A percentile compares a stretch with the other conserved stretches of the same genome.
Conservation (phyloP, 2,329 filamentous ascomycete genomes). For the Nothophoma quercina region DNA sequence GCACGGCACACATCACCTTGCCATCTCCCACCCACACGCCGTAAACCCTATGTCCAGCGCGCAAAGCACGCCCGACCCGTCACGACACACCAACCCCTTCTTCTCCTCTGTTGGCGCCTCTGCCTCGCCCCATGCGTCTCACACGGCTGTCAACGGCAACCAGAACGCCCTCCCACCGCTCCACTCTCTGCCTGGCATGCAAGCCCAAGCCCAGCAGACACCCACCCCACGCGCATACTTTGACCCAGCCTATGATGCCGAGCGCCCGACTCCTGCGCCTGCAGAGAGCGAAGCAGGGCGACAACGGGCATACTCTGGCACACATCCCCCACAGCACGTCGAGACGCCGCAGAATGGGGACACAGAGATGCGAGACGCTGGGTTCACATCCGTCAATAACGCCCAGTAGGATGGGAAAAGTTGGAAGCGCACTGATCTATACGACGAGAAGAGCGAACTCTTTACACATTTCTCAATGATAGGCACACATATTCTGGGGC, state of each 20-base stretch:
- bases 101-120: conserved; percentile 36
- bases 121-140: conserved; percentile 33
- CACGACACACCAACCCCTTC: conserved; percentile 37
- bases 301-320: conserved; percentile 39
- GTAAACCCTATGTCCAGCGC: conserved; percentile 46
- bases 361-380: conserved; percentile 52
- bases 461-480: too few species aligned
- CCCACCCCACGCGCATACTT: conserved; percentile 37
- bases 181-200: conserved; percentile 36
- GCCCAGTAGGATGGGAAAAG: conserved; percentile 39
- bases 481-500: too few species aligned
- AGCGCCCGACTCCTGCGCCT: conserved; percentile 30
- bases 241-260: conserved; percentile 44
- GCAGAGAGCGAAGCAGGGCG: conserved; percentile 34
- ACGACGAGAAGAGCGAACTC: too few species aligned
- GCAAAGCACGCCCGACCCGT: conserved; percentile 50
- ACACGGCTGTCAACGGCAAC: conserved; percentile 42
- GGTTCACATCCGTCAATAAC: conserved; percentile 46
- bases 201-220: conserved; percentile 28
- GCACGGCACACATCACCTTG: conserved; percentile 21
- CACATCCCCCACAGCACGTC: conserved; percentile 30
- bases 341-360: conserved; percentile 47
- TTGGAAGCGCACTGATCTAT: too few species aligned
- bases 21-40: conserved; percentile 22
- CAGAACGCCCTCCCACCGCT: conserved; percentile 33